Evolutionary conservation across 345 rosid genomes (phyloP).

Genomic region (Brassica nigra): DNA sequence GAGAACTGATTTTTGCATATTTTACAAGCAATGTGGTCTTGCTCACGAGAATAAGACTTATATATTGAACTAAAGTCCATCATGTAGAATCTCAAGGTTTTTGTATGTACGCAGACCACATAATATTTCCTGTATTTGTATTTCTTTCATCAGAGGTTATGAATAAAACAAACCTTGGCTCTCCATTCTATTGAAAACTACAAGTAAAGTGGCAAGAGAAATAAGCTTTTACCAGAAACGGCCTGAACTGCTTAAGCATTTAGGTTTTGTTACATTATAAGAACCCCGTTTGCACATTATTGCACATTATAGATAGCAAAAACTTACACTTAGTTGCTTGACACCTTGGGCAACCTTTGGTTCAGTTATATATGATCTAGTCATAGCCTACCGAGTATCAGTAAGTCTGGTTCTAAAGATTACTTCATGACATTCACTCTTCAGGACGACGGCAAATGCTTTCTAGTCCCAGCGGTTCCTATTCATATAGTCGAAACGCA

Average conservation of each 20-base stretch:
- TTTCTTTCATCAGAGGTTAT: not conserved
- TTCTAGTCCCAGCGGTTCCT: conserved; percentile 33
- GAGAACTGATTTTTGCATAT: not conserved
- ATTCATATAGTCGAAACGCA: conserved; percentile 18
- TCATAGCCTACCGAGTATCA: not conserved
- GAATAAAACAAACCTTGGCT: conserved; percentile 3
- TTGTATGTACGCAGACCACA: not conserved
- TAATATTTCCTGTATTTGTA: not conserved
- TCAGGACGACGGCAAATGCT: conserved; percentile 38
- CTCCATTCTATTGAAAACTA: not conserved
- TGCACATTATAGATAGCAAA: not conserved
- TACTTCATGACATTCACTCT: conserved; percentile 17
- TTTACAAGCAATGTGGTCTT: not conserved
- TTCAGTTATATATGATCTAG: not conserved
- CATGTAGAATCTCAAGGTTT: not conserved
- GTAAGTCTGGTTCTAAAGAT: not conserved
- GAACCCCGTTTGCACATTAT: not conserved
- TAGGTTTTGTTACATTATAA: not conserved
- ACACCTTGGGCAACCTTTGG: not conserved
- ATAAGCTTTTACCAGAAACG: not conserved
- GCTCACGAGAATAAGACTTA: not conserved
- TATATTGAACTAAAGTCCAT: not conserved
- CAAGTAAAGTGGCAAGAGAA: not conserved
- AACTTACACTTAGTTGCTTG: conserved; percentile 1
- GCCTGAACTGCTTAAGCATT: not conserved